phyloP scores from a whole-genome alignment of 2,329 filamentous ascomycete species.

The Seiridium cupressi region DNA sequence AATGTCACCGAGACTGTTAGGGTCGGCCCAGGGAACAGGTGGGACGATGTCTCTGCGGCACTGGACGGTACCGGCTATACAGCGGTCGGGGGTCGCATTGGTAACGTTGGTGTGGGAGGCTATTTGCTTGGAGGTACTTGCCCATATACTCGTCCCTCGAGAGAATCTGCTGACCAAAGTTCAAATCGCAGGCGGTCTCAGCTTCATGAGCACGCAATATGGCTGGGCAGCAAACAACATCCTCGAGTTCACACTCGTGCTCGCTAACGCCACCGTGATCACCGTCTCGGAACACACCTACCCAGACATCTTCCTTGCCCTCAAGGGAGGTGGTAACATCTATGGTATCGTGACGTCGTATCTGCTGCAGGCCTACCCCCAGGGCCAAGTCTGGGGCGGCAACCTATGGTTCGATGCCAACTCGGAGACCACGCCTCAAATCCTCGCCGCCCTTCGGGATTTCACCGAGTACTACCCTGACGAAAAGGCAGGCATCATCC shows the following conservation, averaged over 20 bases:
- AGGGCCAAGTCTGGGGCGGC: conserved; percentile 42
- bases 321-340: conserved; percentile 57
- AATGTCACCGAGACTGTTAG: conserved; percentile 33
- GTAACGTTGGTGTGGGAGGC: conserved; percentile 46
- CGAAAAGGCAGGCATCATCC: conserved; percentile 58
- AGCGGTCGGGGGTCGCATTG: conserved; percentile 42
- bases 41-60: conserved; percentile 36
- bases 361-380: conserved; percentile 38
- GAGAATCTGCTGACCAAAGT: not conserved
- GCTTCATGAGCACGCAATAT: conserved; percentile 48
- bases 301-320: conserved; percentile 48
- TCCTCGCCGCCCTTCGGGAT: conserved; percentile 49
- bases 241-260: conserved; percentile 48
- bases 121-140: conserved; percentile 52
- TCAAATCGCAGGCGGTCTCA: conserved; percentile 24
- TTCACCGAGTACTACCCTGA: conserved; percentile 59
- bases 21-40: conserved; percentile 44
- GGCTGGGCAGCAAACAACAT: conserved; percentile 52
- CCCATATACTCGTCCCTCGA: not conserved
- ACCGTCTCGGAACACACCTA: conserved; percentile 40
- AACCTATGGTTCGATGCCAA: conserved; percentile 35
- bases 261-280: conserved; percentile 46
- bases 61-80: conserved; percentile 41
- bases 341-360: conserved; percentile 51
- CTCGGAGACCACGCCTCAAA: conserved; percentile 23